phyloP scores from a whole-genome alignment of 2,329 filamentous ascomycete genomes.

The Epicoccum nigrum region DNA sequence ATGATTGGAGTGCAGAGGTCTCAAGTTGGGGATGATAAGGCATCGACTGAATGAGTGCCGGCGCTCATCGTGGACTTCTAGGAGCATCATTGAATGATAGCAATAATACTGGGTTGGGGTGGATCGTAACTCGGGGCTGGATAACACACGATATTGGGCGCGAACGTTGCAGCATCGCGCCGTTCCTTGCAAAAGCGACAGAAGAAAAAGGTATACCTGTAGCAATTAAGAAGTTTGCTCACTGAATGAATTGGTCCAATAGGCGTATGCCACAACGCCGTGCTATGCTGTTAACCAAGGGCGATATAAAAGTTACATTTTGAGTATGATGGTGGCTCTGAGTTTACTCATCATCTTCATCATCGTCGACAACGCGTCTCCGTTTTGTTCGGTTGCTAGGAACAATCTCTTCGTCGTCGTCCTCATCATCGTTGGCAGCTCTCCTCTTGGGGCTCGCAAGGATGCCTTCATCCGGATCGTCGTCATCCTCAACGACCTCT shows the following conservation, averaged over 20 bases:
- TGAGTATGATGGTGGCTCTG: not conserved
- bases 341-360: conserved; percentile 54
- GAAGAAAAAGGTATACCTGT: too few species aligned
- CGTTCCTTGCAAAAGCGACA: too few species aligned
- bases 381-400: conserved; percentile 44
- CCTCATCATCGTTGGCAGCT: conserved; percentile 38
- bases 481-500: conserved; percentile 65
- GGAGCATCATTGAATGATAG: too few species aligned
- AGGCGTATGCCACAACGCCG: conserved; percentile 21
- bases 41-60: too few species aligned
- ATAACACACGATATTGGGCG: too few species aligned
- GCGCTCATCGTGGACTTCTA: too few species aligned
- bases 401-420: conserved; percentile 47
- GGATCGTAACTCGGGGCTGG: too few species aligned
- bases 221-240: not conserved
- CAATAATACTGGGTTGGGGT: too few species aligned
- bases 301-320: not conserved
- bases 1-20: too few species aligned
- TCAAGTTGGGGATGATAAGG: too few species aligned
- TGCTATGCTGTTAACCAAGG: conserved; percentile 32
- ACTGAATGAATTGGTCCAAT: not conserved
- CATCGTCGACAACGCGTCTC: conserved; percentile 55
- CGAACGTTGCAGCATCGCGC: too few species aligned
- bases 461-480: conserved; percentile 56
- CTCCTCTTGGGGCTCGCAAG: conserved; percentile 50